These are phyloP conservation scores for Mucor indicus DNA, from an alignment of 371 early-diverging fungal genomes.

Conservation along the genomic window DNA sequence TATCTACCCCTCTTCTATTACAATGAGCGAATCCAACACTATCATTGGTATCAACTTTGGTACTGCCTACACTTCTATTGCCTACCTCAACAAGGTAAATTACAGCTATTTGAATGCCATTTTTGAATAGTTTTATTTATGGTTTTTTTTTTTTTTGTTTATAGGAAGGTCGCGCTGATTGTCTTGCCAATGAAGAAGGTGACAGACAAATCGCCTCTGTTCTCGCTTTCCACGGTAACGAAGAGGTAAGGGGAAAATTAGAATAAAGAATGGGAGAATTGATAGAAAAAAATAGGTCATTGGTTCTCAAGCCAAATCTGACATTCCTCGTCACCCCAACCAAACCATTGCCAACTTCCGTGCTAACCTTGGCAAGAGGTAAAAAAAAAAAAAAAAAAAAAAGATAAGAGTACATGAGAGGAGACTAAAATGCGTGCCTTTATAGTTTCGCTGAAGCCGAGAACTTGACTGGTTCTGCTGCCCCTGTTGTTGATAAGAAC, in stretches of 20 bases:
- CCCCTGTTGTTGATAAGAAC: slow-evolving; percentile 65
- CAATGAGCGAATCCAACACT: slow-evolving; percentile 38
- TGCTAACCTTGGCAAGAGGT: slow-evolving; percentile 79
- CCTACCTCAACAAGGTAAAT: slow-evolving; percentile 76
- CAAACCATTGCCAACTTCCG: slow-evolving; percentile 88
- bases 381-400: not conserved
- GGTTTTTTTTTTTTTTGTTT: slow-evolving; percentile 46
- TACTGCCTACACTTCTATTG: slow-evolving; percentile 85
- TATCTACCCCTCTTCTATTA: slow-evolving; percentile 3
- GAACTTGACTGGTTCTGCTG: slow-evolving; percentile 52
- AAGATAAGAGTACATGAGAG: not conserved
- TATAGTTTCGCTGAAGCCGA: slow-evolving; percentile 42
- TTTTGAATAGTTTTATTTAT: slow-evolving; percentile 1
- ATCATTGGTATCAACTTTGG: slow-evolving; percentile 90
- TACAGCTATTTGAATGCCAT: not conserved
- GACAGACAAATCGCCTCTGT: slow-evolving; percentile 92
- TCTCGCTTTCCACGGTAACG: slow-evolving; percentile 90
- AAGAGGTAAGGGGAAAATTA: slow-evolving; percentile 58
- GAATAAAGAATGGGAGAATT: not conserved
- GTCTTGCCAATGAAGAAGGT: slow-evolving; percentile 97
- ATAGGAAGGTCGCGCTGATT: slow-evolving; percentile 81
- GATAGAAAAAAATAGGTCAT: slow-evolving; percentile 56
- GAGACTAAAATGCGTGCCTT: not conserved
- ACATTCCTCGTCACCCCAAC: slow-evolving; percentile 84
- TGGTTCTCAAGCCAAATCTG: slow-evolving; percentile 91